Conservation (phyloP, 768 basidiomycete species). For the Tephrocybe sp. region DNA sequence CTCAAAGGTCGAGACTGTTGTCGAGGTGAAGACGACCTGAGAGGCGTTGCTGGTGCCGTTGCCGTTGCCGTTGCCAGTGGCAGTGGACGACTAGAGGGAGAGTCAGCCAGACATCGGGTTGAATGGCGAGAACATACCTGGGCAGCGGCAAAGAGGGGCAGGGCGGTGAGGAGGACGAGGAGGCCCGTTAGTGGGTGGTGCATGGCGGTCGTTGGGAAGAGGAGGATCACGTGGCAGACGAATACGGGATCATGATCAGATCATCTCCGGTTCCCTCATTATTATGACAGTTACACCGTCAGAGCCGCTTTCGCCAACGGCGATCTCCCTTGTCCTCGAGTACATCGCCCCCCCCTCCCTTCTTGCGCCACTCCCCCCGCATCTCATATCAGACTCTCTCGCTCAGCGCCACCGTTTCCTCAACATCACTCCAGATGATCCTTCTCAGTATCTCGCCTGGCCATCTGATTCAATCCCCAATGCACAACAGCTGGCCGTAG, state of each 20-base stretch:
- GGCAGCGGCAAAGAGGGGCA: constrained; percentile 41
- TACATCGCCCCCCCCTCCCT: constrained; percentile 56
- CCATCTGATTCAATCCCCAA: constrained; percentile 39
- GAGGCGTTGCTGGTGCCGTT: constrained; percentile 22
- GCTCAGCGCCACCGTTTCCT: constrained; percentile 69
- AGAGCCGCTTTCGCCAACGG: constrained; percentile 20
- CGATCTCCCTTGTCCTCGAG: constrained; percentile 50
- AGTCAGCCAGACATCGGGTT: background rate
- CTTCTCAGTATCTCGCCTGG: constrained; percentile 67
- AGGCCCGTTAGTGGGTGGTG: constrained; percentile 21
- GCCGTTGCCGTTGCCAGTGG: constrained; percentile 19
- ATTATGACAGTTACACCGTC: background rate
- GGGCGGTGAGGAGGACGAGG: constrained; percentile 33
- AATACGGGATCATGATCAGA: background rate
- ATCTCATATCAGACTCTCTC: constrained; percentile 60
- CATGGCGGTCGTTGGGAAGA: constrained; percentile 14
- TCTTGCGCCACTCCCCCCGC: constrained; percentile 53
- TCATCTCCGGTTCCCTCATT: too few relatives aligned
- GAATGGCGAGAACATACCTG: constrained; percentile 32
- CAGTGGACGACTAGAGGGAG: constrained; percentile 8
- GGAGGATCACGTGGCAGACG: constrained; percentile 12
- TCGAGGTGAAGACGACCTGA: constrained; percentile 39
- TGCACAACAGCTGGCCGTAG: constrained; percentile 29
- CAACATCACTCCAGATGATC: constrained; percentile 46
- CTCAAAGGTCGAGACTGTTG: constrained; percentile 36